Conservation (phyloP, 2,329 filamentous ascomycete species). For the Tolypocladium pustulatum region DNA sequence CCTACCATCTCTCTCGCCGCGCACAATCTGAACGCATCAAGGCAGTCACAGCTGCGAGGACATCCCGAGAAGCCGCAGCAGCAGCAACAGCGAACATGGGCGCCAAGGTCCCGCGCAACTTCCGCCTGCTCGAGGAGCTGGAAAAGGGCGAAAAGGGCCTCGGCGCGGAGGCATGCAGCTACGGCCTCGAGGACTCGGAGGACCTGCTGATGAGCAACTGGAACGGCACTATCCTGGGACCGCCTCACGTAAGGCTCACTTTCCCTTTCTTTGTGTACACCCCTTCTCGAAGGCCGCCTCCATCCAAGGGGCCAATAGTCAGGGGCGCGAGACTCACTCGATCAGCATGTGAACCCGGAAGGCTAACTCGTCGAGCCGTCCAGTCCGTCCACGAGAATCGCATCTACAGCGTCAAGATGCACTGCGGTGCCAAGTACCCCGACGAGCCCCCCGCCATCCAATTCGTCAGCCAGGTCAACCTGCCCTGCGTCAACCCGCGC, state of each 20-base stretch:
- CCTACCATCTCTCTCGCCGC: background rate
- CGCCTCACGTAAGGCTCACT: constrained; percentile 69
- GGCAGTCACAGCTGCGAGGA: background rate
- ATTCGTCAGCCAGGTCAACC: constrained; percentile 89
- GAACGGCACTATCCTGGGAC: constrained; percentile 95
- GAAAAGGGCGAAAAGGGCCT: constrained; percentile 98
- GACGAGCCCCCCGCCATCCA: constrained; percentile 81
- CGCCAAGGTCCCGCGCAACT: constrained; percentile 79
- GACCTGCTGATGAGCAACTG: constrained; percentile 97
- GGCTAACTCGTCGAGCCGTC: background rate
- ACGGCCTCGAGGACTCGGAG: constrained; percentile 86
- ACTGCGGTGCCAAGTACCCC: constrained; percentile 84
- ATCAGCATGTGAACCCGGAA: background rate
- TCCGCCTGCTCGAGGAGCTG: constrained; percentile 90
- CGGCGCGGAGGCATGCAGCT: constrained; percentile 93
- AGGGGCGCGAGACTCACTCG: background rate
- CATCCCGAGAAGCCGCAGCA: background rate
- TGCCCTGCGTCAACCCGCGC: constrained; percentile 79
- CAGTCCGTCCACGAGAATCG: constrained; percentile 96
- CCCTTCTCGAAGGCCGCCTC: background rate
- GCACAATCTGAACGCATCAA: background rate
- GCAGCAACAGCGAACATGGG: constrained; percentile 15
- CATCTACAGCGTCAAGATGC: constrained; percentile 96
- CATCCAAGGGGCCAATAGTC: no score
- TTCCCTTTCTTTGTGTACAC: background rate